Conservation (phyloP, 345 rosid genomes). For the Abelmoschus esculentus region DNA sequence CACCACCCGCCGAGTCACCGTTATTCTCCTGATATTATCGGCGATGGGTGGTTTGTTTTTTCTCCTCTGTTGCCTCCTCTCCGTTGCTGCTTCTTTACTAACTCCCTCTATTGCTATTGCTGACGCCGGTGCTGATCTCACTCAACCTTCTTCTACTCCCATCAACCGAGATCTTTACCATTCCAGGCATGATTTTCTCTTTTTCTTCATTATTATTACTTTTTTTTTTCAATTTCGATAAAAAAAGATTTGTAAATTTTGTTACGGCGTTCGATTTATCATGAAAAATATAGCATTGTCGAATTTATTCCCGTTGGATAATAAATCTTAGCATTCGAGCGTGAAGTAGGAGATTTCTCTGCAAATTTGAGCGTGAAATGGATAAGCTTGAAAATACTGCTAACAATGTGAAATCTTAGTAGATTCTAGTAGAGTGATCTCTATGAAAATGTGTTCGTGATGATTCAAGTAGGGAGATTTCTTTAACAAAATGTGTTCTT, state of each 20-base stretch:
- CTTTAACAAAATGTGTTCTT: not conserved
- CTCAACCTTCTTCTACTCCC: slow-evolving; percentile 37
- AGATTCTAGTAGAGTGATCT: not conserved
- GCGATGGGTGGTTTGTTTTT: slow-evolving; percentile 13
- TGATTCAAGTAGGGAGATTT: not conserved
- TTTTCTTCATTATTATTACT: not conserved
- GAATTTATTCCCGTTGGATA: not conserved
- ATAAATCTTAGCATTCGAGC: not conserved
- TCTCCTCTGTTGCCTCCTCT: slow-evolving; percentile 13
- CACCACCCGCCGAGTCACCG: not conserved
- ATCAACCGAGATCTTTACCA: slow-evolving; percentile 80
- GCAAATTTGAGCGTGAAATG: not conserved
- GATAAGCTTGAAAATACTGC: not conserved
- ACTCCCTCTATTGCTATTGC: slow-evolving; percentile 12
- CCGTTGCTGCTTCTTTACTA: slow-evolving; percentile 13
- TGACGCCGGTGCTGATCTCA: slow-evolving; percentile 22
- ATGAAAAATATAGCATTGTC: not conserved
- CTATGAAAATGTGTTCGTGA: not conserved
- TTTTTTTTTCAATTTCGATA: not conserved
- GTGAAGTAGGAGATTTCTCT: not conserved
- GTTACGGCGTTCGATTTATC: not conserved
- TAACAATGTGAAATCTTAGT: not conserved
- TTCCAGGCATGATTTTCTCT: slow-evolving; percentile 38
- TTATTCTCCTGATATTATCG: slow-evolving; percentile 2
- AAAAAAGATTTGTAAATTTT: not conserved